Conservation (phyloP, 2,329 filamentous ascomycete species). For the Iodosphaeria phyllophila region DNA sequence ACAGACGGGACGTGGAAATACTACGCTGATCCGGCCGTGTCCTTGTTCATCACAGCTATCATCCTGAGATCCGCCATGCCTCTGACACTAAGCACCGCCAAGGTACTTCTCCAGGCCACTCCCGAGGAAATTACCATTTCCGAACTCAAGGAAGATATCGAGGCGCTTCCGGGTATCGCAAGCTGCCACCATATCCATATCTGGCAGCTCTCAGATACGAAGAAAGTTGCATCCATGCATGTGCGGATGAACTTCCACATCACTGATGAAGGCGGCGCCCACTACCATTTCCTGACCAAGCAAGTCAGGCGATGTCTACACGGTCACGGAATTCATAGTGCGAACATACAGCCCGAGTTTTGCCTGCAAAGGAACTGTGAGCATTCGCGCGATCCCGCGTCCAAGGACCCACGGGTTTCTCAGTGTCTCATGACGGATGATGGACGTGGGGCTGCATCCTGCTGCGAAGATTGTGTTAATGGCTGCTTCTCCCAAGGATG, state of each 20-base stretch:
- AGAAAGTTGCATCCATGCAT: constrained; percentile 83
- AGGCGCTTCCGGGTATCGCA: constrained; percentile 64
- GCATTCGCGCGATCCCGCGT: constrained; percentile 14
- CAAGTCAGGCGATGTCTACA: constrained; percentile 78
- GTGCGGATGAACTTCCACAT: constrained; percentile 85
- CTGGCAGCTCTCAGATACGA: constrained; percentile 92
- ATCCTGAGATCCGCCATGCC: constrained; percentile 59
- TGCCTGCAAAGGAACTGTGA: constrained; percentile 31
- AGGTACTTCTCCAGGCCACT: constrained; percentile 86
- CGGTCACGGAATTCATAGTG: constrained; percentile 88
- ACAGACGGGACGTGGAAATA: constrained; percentile 63
- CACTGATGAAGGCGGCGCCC: constrained; percentile 55
- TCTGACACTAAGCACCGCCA: constrained; percentile 59
- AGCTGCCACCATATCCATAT: constrained; percentile 94
- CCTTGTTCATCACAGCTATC: constrained; percentile 77
- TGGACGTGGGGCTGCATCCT: too few relatives aligned
- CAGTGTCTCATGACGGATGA: too few relatives aligned
- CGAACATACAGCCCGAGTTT: constrained; percentile 93
- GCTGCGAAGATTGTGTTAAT: too few relatives aligned
- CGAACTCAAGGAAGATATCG: constrained; percentile 84
- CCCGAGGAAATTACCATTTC: constrained; percentile 75
- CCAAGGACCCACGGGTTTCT: too few relatives aligned
- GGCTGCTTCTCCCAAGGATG: too few relatives aligned
- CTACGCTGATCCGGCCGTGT: constrained; percentile 85
- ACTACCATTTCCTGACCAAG: constrained; percentile 81